Base-by-base conservation (phyloP, 495 filamentous ascomycete species). In the Halenospora varia region DNA sequence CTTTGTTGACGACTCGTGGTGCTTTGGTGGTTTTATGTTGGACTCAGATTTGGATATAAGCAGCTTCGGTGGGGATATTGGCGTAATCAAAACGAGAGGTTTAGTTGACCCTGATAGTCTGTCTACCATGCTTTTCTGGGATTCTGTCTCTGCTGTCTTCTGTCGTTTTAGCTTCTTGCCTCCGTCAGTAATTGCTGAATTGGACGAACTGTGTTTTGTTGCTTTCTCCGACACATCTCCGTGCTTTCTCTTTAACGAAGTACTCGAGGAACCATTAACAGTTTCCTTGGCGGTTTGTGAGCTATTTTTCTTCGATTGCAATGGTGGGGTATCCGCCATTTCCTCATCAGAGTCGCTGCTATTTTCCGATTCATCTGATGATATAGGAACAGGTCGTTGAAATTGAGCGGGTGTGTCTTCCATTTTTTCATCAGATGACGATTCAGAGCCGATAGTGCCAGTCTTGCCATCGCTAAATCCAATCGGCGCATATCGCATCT, bases 401-500 rank as follows among this genome's bases (percentile, higher is more conserved):
- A 60, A 64, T 11, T 25, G 6, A 11, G 17, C 24, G 48, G 53
- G 39, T 8, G 59, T 25, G 44, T 54, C 50, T 69, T 67, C 62
- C 67, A 66, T 61, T 8, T 76, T 73, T 4, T 62, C 68, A 40
- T 79, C 74, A 2, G 70, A 75, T 2, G 73, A 76, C 60, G 71
- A 73, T 39, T 72, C 74, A 19, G 59, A 59, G 6, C 78, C 81
- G 25, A 82, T 62, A 2, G 66, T 80, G 55, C 77, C 78, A 2
- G 75, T 68, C 0, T 74, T 66, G 1, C 63, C 70, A 50, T 66
- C 57, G 15, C 72, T 69, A 62, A 79, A 81, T 25, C 81, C 80
- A 10, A 79, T 73, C 10, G 82, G 83, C 19, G 71, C 69, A 62
- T 77, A 85, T 20, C 81, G 78, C 82, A 87, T 87, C 51, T 75